phyloP scores from a whole-genome alignment of 768 basidiomycete species.

The Boletus pseudopeckii region DNA sequence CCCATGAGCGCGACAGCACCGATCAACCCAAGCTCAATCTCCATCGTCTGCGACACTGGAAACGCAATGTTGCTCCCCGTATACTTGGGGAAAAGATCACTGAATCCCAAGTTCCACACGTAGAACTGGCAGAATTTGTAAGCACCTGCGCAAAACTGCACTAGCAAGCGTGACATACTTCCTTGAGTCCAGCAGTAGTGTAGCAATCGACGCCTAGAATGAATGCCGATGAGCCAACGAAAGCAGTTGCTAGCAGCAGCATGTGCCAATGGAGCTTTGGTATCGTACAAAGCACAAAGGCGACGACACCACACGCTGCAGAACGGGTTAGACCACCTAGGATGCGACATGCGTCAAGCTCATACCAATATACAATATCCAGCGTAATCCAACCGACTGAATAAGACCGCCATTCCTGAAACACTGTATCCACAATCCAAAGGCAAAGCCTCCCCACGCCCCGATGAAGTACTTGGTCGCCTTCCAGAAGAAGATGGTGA shows the following conservation, averaged over 20 bases:
- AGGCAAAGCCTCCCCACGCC: conserved; percentile 67
- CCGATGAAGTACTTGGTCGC: conserved; percentile 76
- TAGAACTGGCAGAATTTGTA: conserved; percentile 64
- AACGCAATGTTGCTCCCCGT: conserved; percentile 62
- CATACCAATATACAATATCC: conserved; percentile 85
- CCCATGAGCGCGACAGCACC: conserved; percentile 83
- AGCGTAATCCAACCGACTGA: conserved; percentile 69
- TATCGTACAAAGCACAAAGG: conserved; percentile 81
- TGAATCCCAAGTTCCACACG: conserved; percentile 92
- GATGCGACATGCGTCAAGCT: conserved; percentile 17
- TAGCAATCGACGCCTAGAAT: conserved; percentile 94
- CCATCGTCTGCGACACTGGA: conserved; percentile 86
- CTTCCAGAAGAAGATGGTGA: conserved; percentile 93
- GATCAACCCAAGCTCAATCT: conserved; percentile 88
- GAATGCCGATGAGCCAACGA: conserved; percentile 87
- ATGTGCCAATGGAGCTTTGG: conserved; percentile 86
- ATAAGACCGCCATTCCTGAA: conserved; percentile 83
- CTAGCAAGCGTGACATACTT: conserved; percentile 46
- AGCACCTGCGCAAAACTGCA: conserved; percentile 2
- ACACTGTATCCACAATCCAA: conserved; percentile 86
- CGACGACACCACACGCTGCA: conserved; percentile 65
- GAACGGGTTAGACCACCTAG: conserved; percentile 13
- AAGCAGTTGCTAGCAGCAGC: conserved; percentile 80
- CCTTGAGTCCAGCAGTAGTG: conserved; percentile 88
- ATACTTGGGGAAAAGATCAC: conserved; percentile 74